These are phyloP conservation scores for Colletotrichum plurivorum DNA, from an alignment of 2,329 filamentous ascomycete genomes.

Conservation along the genomic window DNA sequence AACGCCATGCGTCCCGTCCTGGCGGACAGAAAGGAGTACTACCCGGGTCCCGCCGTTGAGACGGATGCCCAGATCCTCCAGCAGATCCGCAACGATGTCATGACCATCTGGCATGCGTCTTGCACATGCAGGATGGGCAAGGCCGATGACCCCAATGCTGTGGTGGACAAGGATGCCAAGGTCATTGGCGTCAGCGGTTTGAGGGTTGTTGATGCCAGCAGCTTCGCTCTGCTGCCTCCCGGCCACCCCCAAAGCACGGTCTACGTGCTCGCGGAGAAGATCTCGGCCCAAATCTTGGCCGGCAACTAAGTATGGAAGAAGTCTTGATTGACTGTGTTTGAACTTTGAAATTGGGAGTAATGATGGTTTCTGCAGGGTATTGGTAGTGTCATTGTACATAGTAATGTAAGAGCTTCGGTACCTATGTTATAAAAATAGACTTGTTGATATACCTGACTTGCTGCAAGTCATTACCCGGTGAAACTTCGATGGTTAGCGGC, in stretches of 20 bases:
- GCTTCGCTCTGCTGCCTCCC: slow-evolving; percentile 46
- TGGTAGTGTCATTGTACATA: too few species aligned
- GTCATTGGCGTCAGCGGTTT: slow-evolving; percentile 49
- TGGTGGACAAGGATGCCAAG: slow-evolving; percentile 48
- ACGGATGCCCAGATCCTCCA: slow-evolving; percentile 50
- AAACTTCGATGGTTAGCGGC: too few species aligned
- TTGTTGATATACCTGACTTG: too few species aligned
- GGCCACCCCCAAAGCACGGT: slow-evolving; percentile 45
- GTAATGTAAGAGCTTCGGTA: too few species aligned
- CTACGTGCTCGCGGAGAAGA: slow-evolving; percentile 46
- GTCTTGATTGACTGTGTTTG: background rate
- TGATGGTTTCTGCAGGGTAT: background rate
- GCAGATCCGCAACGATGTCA: slow-evolving; percentile 47
- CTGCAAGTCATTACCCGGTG: too few species aligned
- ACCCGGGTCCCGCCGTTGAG: slow-evolving; percentile 53
- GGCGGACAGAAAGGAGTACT: slow-evolving; percentile 52
- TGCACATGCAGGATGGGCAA: slow-evolving; percentile 69
- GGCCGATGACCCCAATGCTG: slow-evolving; percentile 46
- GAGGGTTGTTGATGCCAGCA: slow-evolving; percentile 50
- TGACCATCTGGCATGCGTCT: slow-evolving; percentile 67
- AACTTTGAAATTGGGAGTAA: background rate
- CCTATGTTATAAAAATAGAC: too few species aligned
- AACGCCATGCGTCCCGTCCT: slow-evolving; percentile 48
- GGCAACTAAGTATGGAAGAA: slow-evolving; percentile 46
- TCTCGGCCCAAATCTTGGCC: slow-evolving; percentile 46